Evolutionary conservation across 2,329 filamentous ascomycete species (phyloP), one percentile per base, ranked within the genome.

Genomic region (Ceratocystis alfenasii): DNA sequence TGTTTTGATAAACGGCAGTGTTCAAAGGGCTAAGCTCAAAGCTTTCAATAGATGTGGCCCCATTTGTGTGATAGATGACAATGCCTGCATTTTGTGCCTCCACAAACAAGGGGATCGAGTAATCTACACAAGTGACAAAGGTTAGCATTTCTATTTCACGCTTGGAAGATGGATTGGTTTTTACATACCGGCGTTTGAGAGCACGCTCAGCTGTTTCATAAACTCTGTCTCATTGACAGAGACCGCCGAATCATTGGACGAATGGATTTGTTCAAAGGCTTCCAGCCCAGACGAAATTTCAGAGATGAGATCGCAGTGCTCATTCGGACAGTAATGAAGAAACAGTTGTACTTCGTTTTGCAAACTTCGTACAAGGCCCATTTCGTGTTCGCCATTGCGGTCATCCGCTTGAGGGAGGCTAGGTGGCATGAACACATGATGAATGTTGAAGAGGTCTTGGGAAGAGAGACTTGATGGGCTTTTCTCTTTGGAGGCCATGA

Each of bases 1-100:
- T 61, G 0, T 73, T 74, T 0, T 46, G 25, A 28, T 72, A 71
- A 1, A 74, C 72, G 0, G 65, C 68, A 0, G 62, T 0, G 48
- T 75, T 74, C 0, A 55, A 30, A 0, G 75, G 71, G 0, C 71
- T 72, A 0, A 77, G 64, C 62, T 77, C 76, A 50, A 77, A 76
- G 25, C 67, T 69, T 3, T 33, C 53, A 30, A 57, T 2, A 30
- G 25, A 30, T 5, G 17, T 33, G 7, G 0, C 22, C 3, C 53
- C 5, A 4, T 15, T 5, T 1, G 22, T 57, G 1, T 17, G 28
- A 7, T 5, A 59, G 36, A 76, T 69, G 1, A 77, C 22, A 0
- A 77, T 30, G 0, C 71, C 76, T 0, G 74, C 74, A 63, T 78
- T 78, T 65, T 77, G 75, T 0, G 67, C 69, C 3, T 62, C 45